These are phyloP conservation scores for Trichosporon inkin DNA, from an alignment of 1,284 basidiomycete genomes.

Conservation along the genomic window DNA sequence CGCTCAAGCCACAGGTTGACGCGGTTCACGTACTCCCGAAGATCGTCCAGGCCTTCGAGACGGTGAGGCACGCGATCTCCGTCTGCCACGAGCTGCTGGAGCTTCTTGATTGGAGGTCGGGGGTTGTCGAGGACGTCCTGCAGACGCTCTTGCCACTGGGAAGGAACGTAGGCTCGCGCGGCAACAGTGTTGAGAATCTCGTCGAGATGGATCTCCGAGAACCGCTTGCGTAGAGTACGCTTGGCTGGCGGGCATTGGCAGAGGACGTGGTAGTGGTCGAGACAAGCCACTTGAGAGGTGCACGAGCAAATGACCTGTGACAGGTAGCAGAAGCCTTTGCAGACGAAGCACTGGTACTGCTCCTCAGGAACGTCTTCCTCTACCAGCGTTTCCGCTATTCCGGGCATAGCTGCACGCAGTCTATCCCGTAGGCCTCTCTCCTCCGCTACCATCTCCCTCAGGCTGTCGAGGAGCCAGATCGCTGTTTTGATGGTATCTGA, in stretches of 20 bases:
- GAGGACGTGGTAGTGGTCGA: conserved; percentile 74
- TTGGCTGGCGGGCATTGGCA: conserved; percentile 64
- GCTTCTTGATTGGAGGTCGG: conserved; percentile 66
- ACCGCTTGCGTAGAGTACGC: conserved; percentile 69
- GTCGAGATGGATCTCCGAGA: conserved; percentile 71
- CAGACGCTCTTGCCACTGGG: conserved; percentile 70
- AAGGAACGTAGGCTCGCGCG: conserved; percentile 68
- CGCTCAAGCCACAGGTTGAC: conserved; percentile 73
- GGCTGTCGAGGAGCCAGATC: conserved; percentile 77
- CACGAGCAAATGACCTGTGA: conserved; percentile 82
- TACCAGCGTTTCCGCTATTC: conserved; percentile 66
- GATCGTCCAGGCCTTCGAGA: conserved; percentile 65
- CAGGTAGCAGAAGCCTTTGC: conserved; percentile 94
- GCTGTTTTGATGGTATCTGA: conserved; percentile 90
- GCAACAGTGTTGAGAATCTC: conserved; percentile 64
- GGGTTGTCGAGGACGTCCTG: conserved; percentile 65
- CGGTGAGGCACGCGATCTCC: conserved; percentile 76
- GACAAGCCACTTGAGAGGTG: conserved; percentile 71
- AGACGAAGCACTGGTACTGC: conserved; percentile 89
- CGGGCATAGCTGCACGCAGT: conserved; percentile 53
- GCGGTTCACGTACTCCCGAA: conserved; percentile 71
- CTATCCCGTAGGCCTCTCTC: conserved; percentile 67
- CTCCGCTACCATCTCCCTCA: conserved; percentile 82
- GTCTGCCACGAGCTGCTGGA: conserved; percentile 74
- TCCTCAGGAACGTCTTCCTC: conserved; percentile 81